phyloP scores from a whole-genome alignment of 1,284 basidiomycete genomes.

The Irpex rosettiformis region DNA sequence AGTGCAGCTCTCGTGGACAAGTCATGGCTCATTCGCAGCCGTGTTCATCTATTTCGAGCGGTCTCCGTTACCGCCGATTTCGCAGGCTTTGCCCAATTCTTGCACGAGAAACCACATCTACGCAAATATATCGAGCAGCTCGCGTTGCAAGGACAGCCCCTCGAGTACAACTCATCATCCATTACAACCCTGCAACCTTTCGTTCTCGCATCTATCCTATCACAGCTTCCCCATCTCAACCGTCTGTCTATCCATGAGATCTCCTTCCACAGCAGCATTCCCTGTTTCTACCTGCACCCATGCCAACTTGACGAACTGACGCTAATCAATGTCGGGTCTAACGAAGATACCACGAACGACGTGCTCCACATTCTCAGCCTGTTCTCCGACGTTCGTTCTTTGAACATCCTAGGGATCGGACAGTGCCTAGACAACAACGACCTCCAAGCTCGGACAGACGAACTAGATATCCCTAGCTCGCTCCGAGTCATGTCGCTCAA shows the following conservation, averaged over 20 bases:
- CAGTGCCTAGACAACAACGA: background rate
- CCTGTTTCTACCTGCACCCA: background rate
- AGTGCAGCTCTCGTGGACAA: slow-evolving; percentile 26
- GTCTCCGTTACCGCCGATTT: slow-evolving; percentile 11
- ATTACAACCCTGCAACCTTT: background rate
- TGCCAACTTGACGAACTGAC: background rate
- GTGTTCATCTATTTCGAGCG: slow-evolving; percentile 27
- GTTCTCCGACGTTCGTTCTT: slow-evolving; percentile 5
- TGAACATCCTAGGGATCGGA: slow-evolving; percentile 4
- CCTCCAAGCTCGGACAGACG: background rate
- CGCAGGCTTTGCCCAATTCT: background rate
- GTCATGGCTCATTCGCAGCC: slow-evolving; percentile 25
- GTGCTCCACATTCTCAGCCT: slow-evolving; percentile 6
- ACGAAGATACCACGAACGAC: slow-evolving; percentile 5
- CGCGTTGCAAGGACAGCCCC: background rate
- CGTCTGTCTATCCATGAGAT: slow-evolving; percentile 7
- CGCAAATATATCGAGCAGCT: background rate
- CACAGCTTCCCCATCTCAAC: slow-evolving; percentile 5
- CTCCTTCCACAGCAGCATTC: slow-evolving; percentile 2
- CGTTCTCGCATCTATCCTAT: slow-evolving; percentile 5
- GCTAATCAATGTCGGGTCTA: slow-evolving; percentile 8
- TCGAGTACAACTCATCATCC: background rate
- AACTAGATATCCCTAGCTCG: background rate
- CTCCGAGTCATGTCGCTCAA: background rate
- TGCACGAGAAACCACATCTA: background rate